Base-by-base conservation (phyloP, 805 yeast species). In the Saccharomycopsis guyanensis region DNA sequence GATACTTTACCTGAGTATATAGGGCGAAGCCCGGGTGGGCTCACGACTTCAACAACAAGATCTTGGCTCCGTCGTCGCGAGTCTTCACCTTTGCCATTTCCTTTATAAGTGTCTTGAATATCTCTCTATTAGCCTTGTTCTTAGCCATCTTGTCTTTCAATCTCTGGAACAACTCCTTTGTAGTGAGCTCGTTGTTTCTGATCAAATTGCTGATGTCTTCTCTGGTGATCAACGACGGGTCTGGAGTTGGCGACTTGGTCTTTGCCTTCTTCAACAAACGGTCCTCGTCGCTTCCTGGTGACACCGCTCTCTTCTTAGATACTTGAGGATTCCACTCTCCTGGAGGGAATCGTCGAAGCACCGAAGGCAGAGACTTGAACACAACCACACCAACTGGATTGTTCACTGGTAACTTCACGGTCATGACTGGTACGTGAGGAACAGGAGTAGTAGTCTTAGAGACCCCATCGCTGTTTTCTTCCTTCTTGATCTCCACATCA, bases 311-410 rank as follows among this genome's bases (percentile, higher is more conserved):
- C 45, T 63, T 61, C 54, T 60, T 73, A 51, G 69, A 69, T 8
- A 68, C 69, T 29, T 61, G 59, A 19, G 96, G 91, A 62, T 82
- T 82, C 96, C 96, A 89, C 45, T 79, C 85, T 23, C 95, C 95
- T 16, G 61, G 66, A 2, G 93, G 93, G 65, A 88, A 87, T 32
- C 73, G 73, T 15, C 65, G 60, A 49, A 89, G 69, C 13, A 84
- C 69, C 33, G 70, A 69, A 12, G 75, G 70, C 4, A 83, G 77
- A 1, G 88, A 84, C 55, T 73, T 82, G 38, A 89, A 64, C 12
- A 77, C 74, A 39, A 84, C 75, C 51, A 75, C 57, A 36, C 85
- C 83, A 47, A 67, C 63, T 18, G 73, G 71, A 25, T 64, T 59
- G 45, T 72, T 75, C 52, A 60, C 64, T 42, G 75, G 51, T 31